A percentile compares a stretch with the other conserved stretches of the same genome.
These are phyloP conservation scores for Eleusine coracana DNA, from an alignment of 176 grass and related monocot genomes.

Conservation along the genomic window DNA sequence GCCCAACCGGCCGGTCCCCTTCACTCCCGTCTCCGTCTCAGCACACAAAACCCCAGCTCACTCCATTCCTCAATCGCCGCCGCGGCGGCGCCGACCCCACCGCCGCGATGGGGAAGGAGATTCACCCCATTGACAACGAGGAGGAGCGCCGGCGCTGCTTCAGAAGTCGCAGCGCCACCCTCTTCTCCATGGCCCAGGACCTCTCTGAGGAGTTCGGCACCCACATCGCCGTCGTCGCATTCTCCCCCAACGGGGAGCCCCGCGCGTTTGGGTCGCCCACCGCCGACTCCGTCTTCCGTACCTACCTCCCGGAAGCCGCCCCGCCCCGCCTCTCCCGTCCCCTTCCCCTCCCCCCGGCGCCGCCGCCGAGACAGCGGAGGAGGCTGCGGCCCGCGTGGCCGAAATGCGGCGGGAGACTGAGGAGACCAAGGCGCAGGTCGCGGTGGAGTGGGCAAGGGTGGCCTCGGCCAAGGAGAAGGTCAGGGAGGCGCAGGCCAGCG, in stretches of 20 bases:
- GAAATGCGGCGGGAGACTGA: background rate
- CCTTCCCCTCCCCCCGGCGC: too few species aligned
- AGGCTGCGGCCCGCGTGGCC: conserved; percentile 13
- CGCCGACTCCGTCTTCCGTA: conserved; percentile 28
- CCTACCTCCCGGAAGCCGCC: background rate
- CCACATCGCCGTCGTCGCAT: conserved; percentile 21
- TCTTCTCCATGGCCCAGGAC: background rate
- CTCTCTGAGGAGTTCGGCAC: background rate
- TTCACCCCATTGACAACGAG: background rate
- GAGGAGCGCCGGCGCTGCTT: background rate
- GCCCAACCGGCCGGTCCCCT: background rate
- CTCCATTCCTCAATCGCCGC: background rate
- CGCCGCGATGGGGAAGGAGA: background rate
- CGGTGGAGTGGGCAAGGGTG: background rate
- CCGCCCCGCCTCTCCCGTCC: background rate
- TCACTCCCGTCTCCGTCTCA: background rate
- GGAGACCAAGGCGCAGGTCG: background rate
- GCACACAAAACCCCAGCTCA: background rate
- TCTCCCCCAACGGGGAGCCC: conserved; percentile 4
- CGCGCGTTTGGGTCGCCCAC: conserved; percentile 24
- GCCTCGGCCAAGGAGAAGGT: background rate
- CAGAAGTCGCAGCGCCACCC: background rate
- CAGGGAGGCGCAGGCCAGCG: background rate
- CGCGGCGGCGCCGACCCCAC: background rate
- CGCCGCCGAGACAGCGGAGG: background rate